Base-by-base conservation (phyloP, 2,329 filamentous ascomycete species). In the Aureobasidium melanogenum region DNA sequence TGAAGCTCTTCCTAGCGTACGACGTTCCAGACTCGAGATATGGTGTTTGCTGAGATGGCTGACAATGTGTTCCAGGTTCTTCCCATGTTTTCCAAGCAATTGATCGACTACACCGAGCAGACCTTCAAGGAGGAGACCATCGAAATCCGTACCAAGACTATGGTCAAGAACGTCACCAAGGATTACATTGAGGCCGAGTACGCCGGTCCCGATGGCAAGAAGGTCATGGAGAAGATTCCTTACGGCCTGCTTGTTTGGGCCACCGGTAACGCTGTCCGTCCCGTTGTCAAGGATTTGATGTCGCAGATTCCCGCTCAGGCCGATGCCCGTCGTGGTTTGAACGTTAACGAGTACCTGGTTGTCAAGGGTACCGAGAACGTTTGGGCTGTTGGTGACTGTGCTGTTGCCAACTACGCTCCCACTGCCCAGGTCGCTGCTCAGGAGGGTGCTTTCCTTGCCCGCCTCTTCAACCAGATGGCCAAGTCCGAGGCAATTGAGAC, bases 121-220 rank as follows among this genome's bases (percentile, higher is more conserved):
- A 97, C 93, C 50, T 95, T 99, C 81, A 94, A 96, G 79, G 94
- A 99, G 80, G 94, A 99, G 78, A 92, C 91, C 73, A 99, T 99
- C 73, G 87, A 90, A 69, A 96, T 99, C 78, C 88, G 90, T 77
- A 96, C 94, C 69, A 97, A 97, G 85, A 97, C 94, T 67, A 95
- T 96, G 87, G 94, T 99, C 74, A 97, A 97, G 84, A 92, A 88
- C 64, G 94, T 99, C 63, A 96, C 91, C 34, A 88, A 94, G 70
- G 95, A 89, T 77, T 87, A 85, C 72, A 93, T 99, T 71, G 91
- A 97, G 79, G 94, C 93, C 66, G 90, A 96, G 75, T 84, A 86
- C 55, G 87, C 85, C 60, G 84, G 85, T 57, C 87, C 92, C 19
- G 89, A 96, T 68, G 94, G 94, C 73, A 84, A 85, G 78, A 97